phyloP scores from a whole-genome alignment of 2,329 filamentous ascomycete genomes.

The Endothia cerciana region DNA sequence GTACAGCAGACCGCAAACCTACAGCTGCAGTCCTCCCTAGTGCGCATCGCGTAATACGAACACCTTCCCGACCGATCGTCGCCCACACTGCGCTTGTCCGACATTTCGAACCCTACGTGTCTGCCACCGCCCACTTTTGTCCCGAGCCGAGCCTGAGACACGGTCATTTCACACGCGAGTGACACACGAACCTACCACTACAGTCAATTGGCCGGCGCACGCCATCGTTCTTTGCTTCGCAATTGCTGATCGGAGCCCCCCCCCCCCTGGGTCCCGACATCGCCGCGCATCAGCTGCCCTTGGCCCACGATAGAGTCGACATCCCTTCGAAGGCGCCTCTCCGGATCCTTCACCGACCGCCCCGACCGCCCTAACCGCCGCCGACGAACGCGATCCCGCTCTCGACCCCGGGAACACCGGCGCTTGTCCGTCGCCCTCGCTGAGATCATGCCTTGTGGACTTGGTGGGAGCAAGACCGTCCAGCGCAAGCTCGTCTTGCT shows the following conservation, averaged over 20 bases:
- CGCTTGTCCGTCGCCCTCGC: background rate
- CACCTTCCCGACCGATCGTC: background rate
- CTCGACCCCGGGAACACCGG: background rate
- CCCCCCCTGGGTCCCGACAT: background rate
- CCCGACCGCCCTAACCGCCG: no score
- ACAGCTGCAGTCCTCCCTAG: background rate
- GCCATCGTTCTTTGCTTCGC: constrained; percentile 6
- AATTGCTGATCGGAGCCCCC: background rate
- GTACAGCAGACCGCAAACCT: background rate
- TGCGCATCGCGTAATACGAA: background rate
- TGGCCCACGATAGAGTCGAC: constrained; percentile 12
- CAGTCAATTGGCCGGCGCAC: constrained; percentile 7
- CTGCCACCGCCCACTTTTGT: background rate
- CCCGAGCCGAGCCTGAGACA: constrained; percentile 22
- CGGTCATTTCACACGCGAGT: constrained; percentile 15
- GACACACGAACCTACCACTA: constrained; percentile 6
- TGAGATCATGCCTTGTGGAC: constrained; percentile 24
- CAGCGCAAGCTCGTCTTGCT: constrained; percentile 96
- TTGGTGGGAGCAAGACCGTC: constrained; percentile 66
- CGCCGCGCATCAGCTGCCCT: background rate
- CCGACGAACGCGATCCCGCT: background rate
- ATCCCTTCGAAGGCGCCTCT: background rate
- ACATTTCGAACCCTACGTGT: constrained; percentile 1
- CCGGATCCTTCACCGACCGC: background rate
- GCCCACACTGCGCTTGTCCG: background rate